Conservation (phyloP, 129 eudicot species). For the Silybum marianum region DNA sequence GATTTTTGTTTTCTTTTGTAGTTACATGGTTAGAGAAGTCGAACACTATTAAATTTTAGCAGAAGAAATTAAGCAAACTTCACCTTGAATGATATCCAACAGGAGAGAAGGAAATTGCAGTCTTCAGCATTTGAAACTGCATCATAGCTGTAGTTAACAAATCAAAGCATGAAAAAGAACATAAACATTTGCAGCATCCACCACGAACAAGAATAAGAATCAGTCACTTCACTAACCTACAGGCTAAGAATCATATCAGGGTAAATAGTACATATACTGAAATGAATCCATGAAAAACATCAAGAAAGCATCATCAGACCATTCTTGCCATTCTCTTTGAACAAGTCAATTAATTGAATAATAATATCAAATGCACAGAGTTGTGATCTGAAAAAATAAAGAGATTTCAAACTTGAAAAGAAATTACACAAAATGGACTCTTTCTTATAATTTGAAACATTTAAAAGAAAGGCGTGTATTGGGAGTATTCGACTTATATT, state of each 20-base stretch:
- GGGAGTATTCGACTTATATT: constrained; percentile 18
- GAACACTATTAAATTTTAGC: neutral
- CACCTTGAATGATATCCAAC: constrained; percentile 17
- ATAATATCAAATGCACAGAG: constrained; percentile 16
- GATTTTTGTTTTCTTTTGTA: neutral
- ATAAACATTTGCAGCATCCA: constrained; percentile 2
- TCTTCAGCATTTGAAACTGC: constrained; percentile 19
- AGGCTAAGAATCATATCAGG: constrained; percentile 6
- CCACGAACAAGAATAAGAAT: constrained; percentile 10
- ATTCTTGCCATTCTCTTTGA: constrained; percentile 16
- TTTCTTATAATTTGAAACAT: constrained; percentile 13
- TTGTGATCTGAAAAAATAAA: constrained; percentile 1
- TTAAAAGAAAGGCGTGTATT: constrained; percentile 13
- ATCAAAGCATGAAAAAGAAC: constrained; percentile 12
- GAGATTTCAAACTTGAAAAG: constrained; percentile 13
- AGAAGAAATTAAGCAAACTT: constrained; percentile 4
- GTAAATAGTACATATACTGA: constrained; percentile 6
- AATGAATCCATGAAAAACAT: constrained; percentile 10
- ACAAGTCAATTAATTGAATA: constrained; percentile 23
- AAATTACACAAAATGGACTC: constrained; percentile 22
- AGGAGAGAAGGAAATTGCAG: constrained; percentile 1
- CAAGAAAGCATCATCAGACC: neutral
- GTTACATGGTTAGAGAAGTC: too few relatives aligned
- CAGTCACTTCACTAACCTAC: neutral
- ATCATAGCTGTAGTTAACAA: constrained; percentile 21